Percentiles rank a stretch among this genome's conserved stretches.
phyloP scores from a whole-genome alignment of 169 alveolate genomes.

The Plasmodium fragile region DNA sequence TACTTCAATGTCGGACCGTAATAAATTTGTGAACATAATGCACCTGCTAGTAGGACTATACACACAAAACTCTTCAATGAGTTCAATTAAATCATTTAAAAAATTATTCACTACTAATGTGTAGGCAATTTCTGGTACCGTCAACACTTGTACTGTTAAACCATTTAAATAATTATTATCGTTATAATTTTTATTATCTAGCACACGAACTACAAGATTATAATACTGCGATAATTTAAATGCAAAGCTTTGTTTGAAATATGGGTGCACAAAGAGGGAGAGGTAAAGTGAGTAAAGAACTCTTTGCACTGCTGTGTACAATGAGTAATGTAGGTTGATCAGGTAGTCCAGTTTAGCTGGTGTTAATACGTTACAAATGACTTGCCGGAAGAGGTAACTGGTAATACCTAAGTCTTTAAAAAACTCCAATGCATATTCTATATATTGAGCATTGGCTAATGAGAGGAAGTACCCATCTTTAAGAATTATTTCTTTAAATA shows the following conservation, averaged over 20 bases:
- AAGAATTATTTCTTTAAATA: slow-evolving; percentile 49
- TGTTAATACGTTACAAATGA: slow-evolving; percentile 56
- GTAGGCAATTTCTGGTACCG: slow-evolving; percentile 67
- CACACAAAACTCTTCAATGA: slow-evolving; percentile 36
- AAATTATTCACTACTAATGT: slow-evolving; percentile 67
- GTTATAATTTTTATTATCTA: slow-evolving; percentile 16
- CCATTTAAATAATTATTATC: slow-evolving; percentile 24
- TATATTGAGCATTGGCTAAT: slow-evolving; percentile 29
- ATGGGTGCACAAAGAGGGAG: slow-evolving; percentile 64
- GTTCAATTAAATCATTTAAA: slow-evolving; percentile 37
- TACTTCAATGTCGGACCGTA: slow-evolving; percentile 40
- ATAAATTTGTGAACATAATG: slow-evolving; percentile 43
- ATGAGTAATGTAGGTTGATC: slow-evolving; percentile 49
- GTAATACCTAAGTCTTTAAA: slow-evolving; percentile 67
- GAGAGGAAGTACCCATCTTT: slow-evolving; percentile 60
- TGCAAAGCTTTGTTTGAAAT: slow-evolving; percentile 67
- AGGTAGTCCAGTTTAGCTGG: slow-evolving; percentile 34
- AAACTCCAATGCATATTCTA: slow-evolving; percentile 52
- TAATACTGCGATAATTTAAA: slow-evolving; percentile 50
- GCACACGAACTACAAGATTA: slow-evolving; percentile 7
- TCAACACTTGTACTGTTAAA: slow-evolving; percentile 43
- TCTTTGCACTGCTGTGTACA: slow-evolving; percentile 37
- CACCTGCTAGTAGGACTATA: slow-evolving; percentile 24
- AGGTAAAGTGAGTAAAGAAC: slow-evolving; percentile 40
- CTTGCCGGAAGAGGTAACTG: slow-evolving; percentile 41